These are phyloP conservation scores for Pseudogymnoascus sp. DNA, from an alignment of 2,329 filamentous ascomycete genomes.

Conservation along the genomic window DNA sequence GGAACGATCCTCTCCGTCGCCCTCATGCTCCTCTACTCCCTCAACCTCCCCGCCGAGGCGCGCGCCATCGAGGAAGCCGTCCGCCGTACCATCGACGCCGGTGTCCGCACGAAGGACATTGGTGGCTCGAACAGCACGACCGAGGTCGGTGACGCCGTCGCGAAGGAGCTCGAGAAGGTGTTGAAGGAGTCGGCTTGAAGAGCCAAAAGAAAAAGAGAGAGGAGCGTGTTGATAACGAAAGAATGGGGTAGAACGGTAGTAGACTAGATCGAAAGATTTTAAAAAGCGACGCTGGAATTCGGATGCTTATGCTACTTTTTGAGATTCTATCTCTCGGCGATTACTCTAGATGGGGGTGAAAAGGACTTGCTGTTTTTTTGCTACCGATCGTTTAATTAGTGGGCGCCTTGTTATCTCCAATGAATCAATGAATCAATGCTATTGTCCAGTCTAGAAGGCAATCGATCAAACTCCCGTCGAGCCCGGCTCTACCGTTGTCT, in stretches of 20 bases:
- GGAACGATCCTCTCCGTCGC: constrained; percentile 85
- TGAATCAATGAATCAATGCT: not conserved
- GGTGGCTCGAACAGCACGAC: constrained; percentile 65
- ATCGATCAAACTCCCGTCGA: not conserved
- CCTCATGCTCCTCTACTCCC: constrained; percentile 94
- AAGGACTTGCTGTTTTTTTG: not conserved
- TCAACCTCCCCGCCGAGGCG: constrained; percentile 69
- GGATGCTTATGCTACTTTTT: not conserved
- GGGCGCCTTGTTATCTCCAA: constrained; percentile 1
- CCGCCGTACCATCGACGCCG: constrained; percentile 66
- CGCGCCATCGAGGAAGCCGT: constrained; percentile 75
- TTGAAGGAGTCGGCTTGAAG: constrained; percentile 31
- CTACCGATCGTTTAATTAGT: not conserved
- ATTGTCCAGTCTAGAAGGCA: not conserved
- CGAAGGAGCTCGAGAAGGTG: constrained; percentile 61
- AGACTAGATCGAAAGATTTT: not conserved
- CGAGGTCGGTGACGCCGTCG: constrained; percentile 77
- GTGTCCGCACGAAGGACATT: constrained; percentile 74
- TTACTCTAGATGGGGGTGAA: not conserved
- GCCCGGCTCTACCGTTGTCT: not conserved
- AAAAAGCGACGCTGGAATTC: constrained; percentile 6
- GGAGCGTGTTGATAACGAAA: not conserved
- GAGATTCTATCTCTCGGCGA: not conserved
- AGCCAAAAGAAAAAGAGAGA: not conserved
- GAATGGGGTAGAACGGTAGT: constrained; percentile 10